phyloP scores from a whole-genome alignment of 768 basidiomycete genomes.

The Boletus edulis region DNA sequence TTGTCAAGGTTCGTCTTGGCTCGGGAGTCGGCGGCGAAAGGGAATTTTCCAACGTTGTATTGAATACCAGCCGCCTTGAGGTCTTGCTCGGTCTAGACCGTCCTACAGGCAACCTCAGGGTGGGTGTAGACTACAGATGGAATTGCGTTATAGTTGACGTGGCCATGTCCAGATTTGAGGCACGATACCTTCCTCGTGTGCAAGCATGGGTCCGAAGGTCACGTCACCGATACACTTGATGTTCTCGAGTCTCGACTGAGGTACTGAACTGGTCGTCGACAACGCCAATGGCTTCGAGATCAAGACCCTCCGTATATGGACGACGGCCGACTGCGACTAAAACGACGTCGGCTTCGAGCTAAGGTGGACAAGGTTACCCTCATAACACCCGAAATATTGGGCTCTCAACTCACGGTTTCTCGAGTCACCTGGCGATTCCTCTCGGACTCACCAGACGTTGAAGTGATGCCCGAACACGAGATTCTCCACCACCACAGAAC shows the following conservation, averaged over 20 bases:
- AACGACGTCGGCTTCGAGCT: conserved; percentile 92
- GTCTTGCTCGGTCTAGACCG: conserved; percentile 97
- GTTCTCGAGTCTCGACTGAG: conserved; percentile 76
- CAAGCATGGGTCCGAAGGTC: conserved; percentile 96
- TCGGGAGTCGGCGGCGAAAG: conserved; percentile 90
- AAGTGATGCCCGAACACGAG: too few species aligned
- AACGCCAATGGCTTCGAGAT: conserved; percentile 86
- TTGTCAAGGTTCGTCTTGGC: conserved; percentile 95
- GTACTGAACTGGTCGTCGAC: conserved; percentile 77
- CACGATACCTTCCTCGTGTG: conserved; percentile 98
- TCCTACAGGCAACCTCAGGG: conserved; percentile 55
- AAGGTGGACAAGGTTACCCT: conserved; percentile 3
- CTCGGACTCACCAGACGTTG: too few species aligned
- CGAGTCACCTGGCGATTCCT: too few species aligned
- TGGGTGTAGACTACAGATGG: conserved; percentile 98
- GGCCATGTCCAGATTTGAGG: conserved; percentile 89
- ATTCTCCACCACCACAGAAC: too few species aligned
- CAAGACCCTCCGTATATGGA: conserved; percentile 84
- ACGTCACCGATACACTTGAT: conserved; percentile 98
- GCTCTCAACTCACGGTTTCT: conserved; percentile 59
- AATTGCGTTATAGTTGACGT: conserved; percentile 95
- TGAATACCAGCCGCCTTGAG: conserved; percentile 81
- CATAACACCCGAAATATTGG: not conserved
- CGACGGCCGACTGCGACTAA: conserved; percentile 95
- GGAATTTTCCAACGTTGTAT: conserved; percentile 94